phyloP scores from a whole-genome alignment of 2,329 filamentous ascomycete species.

The Calonectria pseudoreteaudii region DNA sequence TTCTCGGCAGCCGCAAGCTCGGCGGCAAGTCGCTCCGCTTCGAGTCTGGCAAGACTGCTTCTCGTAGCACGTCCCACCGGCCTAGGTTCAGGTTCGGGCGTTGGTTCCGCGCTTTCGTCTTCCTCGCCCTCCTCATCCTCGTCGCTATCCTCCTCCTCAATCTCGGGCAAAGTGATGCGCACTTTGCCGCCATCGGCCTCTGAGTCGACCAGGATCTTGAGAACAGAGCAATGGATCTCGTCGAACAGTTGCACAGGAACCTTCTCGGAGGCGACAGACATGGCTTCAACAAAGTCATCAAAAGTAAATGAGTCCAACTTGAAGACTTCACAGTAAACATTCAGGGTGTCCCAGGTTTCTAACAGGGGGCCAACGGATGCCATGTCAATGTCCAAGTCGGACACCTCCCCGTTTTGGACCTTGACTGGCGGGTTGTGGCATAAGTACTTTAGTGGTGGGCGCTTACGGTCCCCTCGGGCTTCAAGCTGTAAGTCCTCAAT shows the following conservation, averaged over 20 bases:
- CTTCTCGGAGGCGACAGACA: constrained; percentile 81
- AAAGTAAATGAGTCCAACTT: constrained; percentile 97
- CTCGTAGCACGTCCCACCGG: constrained; percentile 79
- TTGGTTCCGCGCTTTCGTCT: constrained; percentile 63
- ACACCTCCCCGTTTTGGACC: constrained; percentile 50
- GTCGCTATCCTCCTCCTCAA: constrained; percentile 78
- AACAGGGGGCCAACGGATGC: constrained; percentile 86
- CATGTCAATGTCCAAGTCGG: constrained; percentile 73
- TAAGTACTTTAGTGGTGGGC: constrained; percentile 83
- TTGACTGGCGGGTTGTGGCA: constrained; percentile 72
- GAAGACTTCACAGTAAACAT: constrained; percentile 97
- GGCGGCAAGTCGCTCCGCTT: constrained; percentile 75
- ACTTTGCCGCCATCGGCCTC: constrained; percentile 82
- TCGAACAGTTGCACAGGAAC: constrained; percentile 86
- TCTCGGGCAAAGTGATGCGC: constrained; percentile 80
- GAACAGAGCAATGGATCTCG: constrained; percentile 90
- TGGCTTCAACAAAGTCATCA: constrained; percentile 92
- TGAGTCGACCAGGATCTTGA: constrained; percentile 86
- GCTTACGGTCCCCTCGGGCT: constrained; percentile 72
- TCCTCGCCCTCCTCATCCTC: constrained; percentile 72
- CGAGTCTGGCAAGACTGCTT: constrained; percentile 85
- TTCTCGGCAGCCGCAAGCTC: constrained; percentile 68
- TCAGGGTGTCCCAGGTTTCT: constrained; percentile 96
- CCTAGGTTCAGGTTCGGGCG: constrained; percentile 78
- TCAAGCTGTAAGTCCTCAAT: constrained; percentile 92